Evolutionary conservation across 2,329 filamentous ascomycete species (phyloP), one percentile per base, ranked within the genome.

Genomic region (Aspergillus brunneoviolaceus): DNA sequence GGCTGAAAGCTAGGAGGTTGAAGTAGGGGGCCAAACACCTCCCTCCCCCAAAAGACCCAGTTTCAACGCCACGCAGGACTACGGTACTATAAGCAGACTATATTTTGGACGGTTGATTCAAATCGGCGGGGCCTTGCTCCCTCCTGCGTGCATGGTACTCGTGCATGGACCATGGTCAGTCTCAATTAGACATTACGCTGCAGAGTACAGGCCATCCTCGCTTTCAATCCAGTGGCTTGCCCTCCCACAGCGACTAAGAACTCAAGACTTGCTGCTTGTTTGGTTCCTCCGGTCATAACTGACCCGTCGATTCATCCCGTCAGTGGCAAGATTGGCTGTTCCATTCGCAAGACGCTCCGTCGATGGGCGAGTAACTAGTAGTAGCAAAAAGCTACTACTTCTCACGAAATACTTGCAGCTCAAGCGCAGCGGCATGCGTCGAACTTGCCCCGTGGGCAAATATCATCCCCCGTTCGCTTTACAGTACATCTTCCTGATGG

Each of bases 61-160:
- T 59, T 51, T 59, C 51, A 65, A 63, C 49, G 29, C 59, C 50
- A 60, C 60, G 61, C 60, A 65, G 56, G 55, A 29, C 27, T 29
- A 29, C 27, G 27, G 27, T 29, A 62, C 65, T 60, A 64, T 62
- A 53, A 35, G 49, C 60, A 58, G 57, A 60, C 66, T 66, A 65
- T 62, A 33, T 50, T 60, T 53, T 52, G 63, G 16, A 65, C 65
- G 64, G 67, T 67, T 69, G 67, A 67, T 67, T 67, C 67, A 67
- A 61, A 57, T 64, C 57, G 61, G 65, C 65, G 67, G 65, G 66
- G 67, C 65, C 56, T 49, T 62, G 55, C 51, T 49, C 63, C 65
- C 64, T 16, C 60, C 60, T 68, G 63, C 67, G 64, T 60, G 62
- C 65, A 66, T 67, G 59, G 64, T 63, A 66, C 64, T 65, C 60